Evolutionary conservation across 2,329 filamentous ascomycete species (phyloP).

Genomic region (Shiraia bambusicola): DNA sequence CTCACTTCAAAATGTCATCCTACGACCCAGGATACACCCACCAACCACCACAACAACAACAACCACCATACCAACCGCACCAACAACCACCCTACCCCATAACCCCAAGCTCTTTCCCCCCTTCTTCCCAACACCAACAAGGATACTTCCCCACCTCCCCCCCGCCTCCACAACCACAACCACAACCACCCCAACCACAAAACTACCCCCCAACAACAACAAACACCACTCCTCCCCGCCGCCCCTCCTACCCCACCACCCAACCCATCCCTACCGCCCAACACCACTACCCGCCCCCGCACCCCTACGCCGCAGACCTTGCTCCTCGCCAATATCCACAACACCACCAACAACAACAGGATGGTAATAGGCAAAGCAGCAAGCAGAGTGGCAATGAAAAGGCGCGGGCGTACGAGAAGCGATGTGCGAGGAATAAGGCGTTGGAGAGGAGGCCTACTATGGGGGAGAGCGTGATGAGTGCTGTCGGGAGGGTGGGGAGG

Average conservation of each 20-base stretch:
- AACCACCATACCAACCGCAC: slow-evolving; percentile 9
- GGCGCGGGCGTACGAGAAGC: slow-evolving; percentile 15
- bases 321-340: slow-evolving; percentile 8
- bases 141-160: background rate
- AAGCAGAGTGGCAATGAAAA: too few species aligned
- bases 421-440: slow-evolving; percentile 18
- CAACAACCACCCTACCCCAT: slow-evolving; percentile 10
- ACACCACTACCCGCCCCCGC: too few species aligned
- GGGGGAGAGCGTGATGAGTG: slow-evolving; percentile 26
- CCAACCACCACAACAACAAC: slow-evolving; percentile 13
- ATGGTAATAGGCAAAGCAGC: slow-evolving; percentile 17
- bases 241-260: slow-evolving; percentile 6
- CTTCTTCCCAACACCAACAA: slow-evolving; percentile 12
- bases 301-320: background rate
- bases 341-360: slow-evolving; percentile 14
- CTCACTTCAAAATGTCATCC: slow-evolving; percentile 24
- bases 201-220: slow-evolving; percentile 3
- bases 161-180: slow-evolving; percentile 2
- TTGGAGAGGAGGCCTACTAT: slow-evolving; percentile 31
- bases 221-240: slow-evolving; percentile 3
- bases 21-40: slow-evolving; percentile 24
- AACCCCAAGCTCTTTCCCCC: slow-evolving; percentile 8
- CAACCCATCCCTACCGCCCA: too few species aligned
- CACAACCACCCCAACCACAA: slow-evolving; percentile 6
- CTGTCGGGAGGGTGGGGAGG: slow-evolving; percentile 15